Evolutionary conservation across 352 stramenopile species (phyloP), one percentile per base, ranked within the genome.

Genomic region (Phytophthora sansomeana): DNA sequence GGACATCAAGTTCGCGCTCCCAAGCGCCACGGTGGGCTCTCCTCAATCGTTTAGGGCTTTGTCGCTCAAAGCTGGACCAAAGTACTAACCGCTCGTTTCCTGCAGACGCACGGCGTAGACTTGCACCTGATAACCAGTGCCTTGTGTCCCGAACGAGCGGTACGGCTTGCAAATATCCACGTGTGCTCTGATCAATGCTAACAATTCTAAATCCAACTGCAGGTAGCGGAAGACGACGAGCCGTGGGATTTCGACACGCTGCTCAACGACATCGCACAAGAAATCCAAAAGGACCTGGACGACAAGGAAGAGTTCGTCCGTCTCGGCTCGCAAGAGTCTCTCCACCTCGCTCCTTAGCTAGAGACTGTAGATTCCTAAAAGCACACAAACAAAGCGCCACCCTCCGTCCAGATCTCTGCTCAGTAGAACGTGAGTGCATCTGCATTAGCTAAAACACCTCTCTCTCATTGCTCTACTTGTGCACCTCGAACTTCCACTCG

Each of bases 401-500:
- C n/a, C 8, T 43, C 38, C 17, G 5, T 41, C 8, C 35, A 41
- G 35, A 41, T 41, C 9, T 41, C 35, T 41, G 35, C 33, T 39
- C n/a, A 17, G 33, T 14, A 39, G 1, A 8, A 46, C 17, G n/a
- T 46, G n/a, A 28, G 36, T 43, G n/a, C 11, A 46, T 21, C 38
- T 43, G 3, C n/a, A 43, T 21, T 43, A 47, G 41, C 16, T 28
- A 29, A 28, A 47, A 47, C 17, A 46, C 39, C 19, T 21, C 10
- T 13, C 19, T 48, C 9, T 42, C 38, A 16, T 46, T 42, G n/a
- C 47, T 51, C 49, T 88, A 91, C 69, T 93, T 93, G 76, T 89
- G 83, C 67, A 89, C 83, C 35, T 84, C 54, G 29, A 96, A 91
- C 72, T 94, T 95, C 77, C 89, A 87, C 67, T 93, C 84, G 47